phyloP scores from a whole-genome alignment of 2,329 filamentous ascomycete genomes.

The Pochonia chlamydosporia region DNA sequence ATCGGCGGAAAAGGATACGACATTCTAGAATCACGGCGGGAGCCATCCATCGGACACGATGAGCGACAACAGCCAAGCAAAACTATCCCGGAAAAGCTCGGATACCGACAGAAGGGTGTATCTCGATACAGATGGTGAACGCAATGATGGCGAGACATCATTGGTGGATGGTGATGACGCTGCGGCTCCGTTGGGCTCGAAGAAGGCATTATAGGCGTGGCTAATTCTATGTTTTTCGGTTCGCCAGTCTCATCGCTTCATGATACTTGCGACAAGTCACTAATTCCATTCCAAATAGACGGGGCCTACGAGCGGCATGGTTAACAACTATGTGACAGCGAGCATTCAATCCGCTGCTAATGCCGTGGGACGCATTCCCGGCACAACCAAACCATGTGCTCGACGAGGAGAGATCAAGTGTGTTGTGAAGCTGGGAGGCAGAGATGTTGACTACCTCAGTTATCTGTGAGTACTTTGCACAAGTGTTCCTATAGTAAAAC shows the following conservation, averaged over 20 bases:
- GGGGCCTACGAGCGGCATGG: conserved; percentile 13
- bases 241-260: not conserved
- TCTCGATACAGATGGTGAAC: not conserved
- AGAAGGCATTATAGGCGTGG: conserved; percentile 14
- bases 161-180: not conserved
- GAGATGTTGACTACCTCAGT: conserved; percentile 15
- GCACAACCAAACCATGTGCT: conserved; percentile 13
- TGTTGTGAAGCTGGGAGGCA: conserved; percentile 13
- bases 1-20: too few species aligned
- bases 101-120: not conserved
- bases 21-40: too few species aligned
- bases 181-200: conserved; percentile 6
- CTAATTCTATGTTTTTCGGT: conserved; percentile 15
- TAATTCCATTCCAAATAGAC: conserved; percentile 8
- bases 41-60: not conserved
- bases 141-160: not conserved
- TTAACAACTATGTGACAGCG: conserved; percentile 14
- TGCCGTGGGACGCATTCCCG: conserved; percentile 13
- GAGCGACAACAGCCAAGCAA: not conserved
- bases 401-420: conserved; percentile 13
- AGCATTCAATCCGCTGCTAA: conserved; percentile 15
- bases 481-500: too few species aligned
- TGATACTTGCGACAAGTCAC: not conserved
- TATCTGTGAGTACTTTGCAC: conserved; percentile 15
- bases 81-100: not conserved